Percentiles rank a stretch among this genome's conserved stretches.
phyloP scores from a whole-genome alignment of 257 asterid genomes.

The Rauvolfia tetraphylla region DNA sequence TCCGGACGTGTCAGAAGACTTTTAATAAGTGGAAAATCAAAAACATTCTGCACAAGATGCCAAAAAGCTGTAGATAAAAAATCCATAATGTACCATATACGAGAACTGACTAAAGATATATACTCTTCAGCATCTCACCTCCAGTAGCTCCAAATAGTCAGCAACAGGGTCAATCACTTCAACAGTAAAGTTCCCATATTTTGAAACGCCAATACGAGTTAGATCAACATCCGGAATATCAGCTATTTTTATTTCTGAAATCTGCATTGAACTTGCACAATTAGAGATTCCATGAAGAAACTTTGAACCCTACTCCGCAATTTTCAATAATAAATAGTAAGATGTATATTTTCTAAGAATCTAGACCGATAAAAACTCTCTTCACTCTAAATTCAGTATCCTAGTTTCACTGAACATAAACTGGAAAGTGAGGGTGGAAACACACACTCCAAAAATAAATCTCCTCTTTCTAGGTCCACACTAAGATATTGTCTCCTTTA shows the following conservation, averaged over 20 bases:
- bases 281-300: constrained; percentile 15
- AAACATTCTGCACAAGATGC: constrained; percentile 65
- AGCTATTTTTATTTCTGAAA: constrained; percentile 74
- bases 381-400: neutral
- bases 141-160: constrained; percentile 95
- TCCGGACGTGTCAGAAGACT: constrained; percentile 67
- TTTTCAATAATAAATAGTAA: neutral
- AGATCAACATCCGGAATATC: constrained; percentile 86
- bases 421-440: neutral
- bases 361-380: neutral
- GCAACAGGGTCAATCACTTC: constrained; percentile 93
- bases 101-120: neutral
- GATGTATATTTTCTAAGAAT: neutral
- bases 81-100: neutral
- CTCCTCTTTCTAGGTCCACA: neutral
- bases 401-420: neutral
- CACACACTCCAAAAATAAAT: neutral
- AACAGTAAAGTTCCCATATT: constrained; percentile 59
- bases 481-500: neutral
- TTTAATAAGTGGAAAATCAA: constrained; percentile 79
- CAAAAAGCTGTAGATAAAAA: constrained; percentile 15
- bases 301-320: neutral
- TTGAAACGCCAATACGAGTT: constrained; percentile 53
- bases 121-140: constrained; percentile 47
- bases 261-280: constrained; percentile 50